Base-by-base conservation (phyloP, 163 green algal species). In the Smithsoniella earleae region DNA sequence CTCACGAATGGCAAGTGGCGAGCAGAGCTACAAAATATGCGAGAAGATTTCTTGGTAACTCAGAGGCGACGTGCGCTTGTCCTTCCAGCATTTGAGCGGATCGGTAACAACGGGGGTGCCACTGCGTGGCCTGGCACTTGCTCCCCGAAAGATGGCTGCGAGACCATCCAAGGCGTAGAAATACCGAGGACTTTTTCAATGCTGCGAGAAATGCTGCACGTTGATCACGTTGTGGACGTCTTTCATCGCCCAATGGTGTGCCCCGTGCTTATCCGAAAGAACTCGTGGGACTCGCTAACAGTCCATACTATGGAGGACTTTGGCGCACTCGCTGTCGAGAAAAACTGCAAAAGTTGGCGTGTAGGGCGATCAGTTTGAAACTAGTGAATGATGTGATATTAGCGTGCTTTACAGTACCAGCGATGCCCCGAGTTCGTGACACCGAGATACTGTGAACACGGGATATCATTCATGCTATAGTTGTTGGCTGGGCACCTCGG, bases 11-110 rank as follows among this genome's bases (percentile, higher is more conserved):
- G 34, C 13, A 31, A 62, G 37, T 62, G 40, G 66, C 36, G 38
- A 33, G 5, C 16, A 40, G 58, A 69, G 58, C 58, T 69, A 33
- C 58, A 43, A 16, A 30, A 13, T 0, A 69, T 69, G 58, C 31
- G 58, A n/a, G 20, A 30, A 13, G 58, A n/a, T 30, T 69, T 69
- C 25, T 40, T 38, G 4, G 25, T 45, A n/a, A n/a, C 31, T 13
- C 27, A 36, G 8, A 43, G 22, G 3, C n/a, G 58, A 13, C 30
- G 43, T 30, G 1, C 58, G 75, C 74, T 78, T 25, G 79, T 84
- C 1, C 46, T 84, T 4, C 79, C 77, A 37, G 77, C 62, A 0
- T 82, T 84, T 43, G 55, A 83, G 74, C 66, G 78, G 2, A 31
- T 49, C 27, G 25, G 58, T 34, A 18, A 33, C 18, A n/a, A 30